Evolutionary conservation across 2,329 filamentous ascomycete species (phyloP).

Genomic region (Alternaria arbusti): DNA sequence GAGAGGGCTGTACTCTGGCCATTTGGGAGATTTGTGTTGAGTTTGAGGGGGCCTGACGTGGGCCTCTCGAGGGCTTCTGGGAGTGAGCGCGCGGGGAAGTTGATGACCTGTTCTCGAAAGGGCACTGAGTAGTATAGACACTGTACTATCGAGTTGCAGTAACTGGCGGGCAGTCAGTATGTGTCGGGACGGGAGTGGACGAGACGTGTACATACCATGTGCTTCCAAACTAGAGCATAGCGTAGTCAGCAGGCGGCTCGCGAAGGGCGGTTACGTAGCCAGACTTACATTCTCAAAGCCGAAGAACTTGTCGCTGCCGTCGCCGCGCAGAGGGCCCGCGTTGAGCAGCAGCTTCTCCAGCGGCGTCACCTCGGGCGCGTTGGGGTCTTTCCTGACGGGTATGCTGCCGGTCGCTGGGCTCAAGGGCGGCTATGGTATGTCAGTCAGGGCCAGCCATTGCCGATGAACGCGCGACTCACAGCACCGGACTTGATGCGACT

Average conservation of each 20-base stretch:
- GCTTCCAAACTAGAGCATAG: slow-evolving; percentile 78
- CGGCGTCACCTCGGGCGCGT: slow-evolving; percentile 63
- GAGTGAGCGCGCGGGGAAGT: slow-evolving; percentile 78
- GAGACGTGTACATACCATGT: slow-evolving; percentile 74
- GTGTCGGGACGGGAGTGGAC: slow-evolving; percentile 6
- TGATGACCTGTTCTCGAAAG: slow-evolving; percentile 93
- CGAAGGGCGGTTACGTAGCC: slow-evolving; percentile 8
- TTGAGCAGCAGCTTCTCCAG: slow-evolving; percentile 82
- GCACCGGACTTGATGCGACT: slow-evolving; percentile 59
- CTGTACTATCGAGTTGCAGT: slow-evolving; percentile 98
- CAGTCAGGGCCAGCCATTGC: slow-evolving; percentile 30
- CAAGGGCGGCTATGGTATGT: slow-evolving; percentile 52
- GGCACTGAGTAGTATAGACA: slow-evolving; percentile 94
- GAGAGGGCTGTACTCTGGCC: slow-evolving; percentile 56
- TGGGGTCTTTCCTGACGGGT: slow-evolving; percentile 65
- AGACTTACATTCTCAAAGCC: slow-evolving; percentile 92
- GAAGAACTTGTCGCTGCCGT: slow-evolving; percentile 98
- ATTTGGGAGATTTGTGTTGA: slow-evolving; percentile 50
- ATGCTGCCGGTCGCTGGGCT: slow-evolving; percentile 54
- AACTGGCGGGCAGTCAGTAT: slow-evolving; percentile 62
- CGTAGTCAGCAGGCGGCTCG: slow-evolving; percentile 28
- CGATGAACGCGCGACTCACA: slow-evolving; percentile 43
- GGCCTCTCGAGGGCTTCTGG: slow-evolving; percentile 70
- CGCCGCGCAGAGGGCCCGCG: slow-evolving; percentile 78
- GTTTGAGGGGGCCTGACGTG: slow-evolving; percentile 43